Conservation (phyloP, 352 stramenopile species). For the Phytopythium mirpurense region DNA sequence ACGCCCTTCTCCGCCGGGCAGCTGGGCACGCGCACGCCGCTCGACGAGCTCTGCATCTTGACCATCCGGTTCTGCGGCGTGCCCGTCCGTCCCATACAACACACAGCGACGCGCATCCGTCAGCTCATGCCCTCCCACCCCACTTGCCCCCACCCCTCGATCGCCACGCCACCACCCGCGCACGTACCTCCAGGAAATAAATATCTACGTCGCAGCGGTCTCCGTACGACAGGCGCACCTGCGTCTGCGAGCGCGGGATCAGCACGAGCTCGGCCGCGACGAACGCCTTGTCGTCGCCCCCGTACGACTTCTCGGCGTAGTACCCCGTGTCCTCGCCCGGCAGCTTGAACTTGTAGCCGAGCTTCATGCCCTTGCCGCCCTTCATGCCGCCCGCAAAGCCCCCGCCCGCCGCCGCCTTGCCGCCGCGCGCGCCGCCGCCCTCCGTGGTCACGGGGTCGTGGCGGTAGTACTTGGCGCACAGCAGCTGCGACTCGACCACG, state of each 20-base stretch:
- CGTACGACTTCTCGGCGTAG: slow-evolving; percentile 82
- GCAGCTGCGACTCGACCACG: slow-evolving; percentile 76
- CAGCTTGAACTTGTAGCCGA: slow-evolving; percentile 86
- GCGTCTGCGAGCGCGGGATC: slow-evolving; percentile 81
- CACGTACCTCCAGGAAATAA: slow-evolving; percentile 84
- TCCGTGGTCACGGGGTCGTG: slow-evolving; percentile 57
- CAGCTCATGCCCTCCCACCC: too few relatives aligned
- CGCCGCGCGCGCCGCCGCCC: slow-evolving; percentile 8
- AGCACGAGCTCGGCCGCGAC: slow-evolving; percentile 77
- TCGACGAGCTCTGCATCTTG: slow-evolving; percentile 78
- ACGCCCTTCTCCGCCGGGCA: slow-evolving; percentile 68
- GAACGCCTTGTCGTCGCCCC: slow-evolving; percentile 83
- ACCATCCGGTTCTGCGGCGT: slow-evolving; percentile 77
- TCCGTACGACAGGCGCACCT: slow-evolving; percentile 79
- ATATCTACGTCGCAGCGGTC: slow-evolving; percentile 87
- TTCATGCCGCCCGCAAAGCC: slow-evolving; percentile 38
- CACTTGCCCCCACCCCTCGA: too few relatives aligned
- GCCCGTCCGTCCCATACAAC: too few relatives aligned
- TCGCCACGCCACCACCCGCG: too few relatives aligned
- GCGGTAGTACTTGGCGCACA: slow-evolving; percentile 82
- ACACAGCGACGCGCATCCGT: too few relatives aligned
- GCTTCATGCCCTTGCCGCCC: slow-evolving; percentile 80
- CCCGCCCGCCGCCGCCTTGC: slow-evolving; percentile 44
- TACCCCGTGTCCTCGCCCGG: slow-evolving; percentile 82
- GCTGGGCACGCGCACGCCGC: slow-evolving; percentile 71